phyloP scores from a whole-genome alignment of 169 alveolate genomes.

The Plasmodium falciparum region DNA sequence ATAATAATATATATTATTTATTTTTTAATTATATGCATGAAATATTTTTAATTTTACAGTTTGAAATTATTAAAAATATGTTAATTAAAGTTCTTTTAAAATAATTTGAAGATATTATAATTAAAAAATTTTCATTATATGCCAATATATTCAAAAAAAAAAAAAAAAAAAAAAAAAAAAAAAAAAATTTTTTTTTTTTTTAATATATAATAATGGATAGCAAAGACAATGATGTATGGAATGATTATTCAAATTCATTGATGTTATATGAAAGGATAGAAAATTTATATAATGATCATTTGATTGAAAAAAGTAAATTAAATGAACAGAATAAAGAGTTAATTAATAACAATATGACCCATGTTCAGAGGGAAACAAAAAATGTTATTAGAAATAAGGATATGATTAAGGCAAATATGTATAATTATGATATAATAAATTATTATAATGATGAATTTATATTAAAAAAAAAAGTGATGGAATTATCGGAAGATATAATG shows the following conservation, averaged over 20 bases:
- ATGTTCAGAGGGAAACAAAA: constrained; percentile 4
- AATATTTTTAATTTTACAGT: background rate
- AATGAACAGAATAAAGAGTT: constrained; percentile 18
- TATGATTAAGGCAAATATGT: constrained; percentile 57
- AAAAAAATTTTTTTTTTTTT: too few relatives aligned
- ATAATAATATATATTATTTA: too few relatives aligned
- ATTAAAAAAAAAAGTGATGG: constrained; percentile 58
- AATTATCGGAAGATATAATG: constrained; percentile 67
- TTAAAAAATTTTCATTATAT: background rate
- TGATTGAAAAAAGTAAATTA: constrained; percentile 16
- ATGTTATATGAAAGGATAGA: constrained; percentile 52
- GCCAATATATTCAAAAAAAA: background rate
- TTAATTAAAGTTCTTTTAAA: background rate
- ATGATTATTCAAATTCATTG: constrained; percentile 52
- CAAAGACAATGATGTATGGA: constrained; percentile 63
- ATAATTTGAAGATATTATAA: background rate
- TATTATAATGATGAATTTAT: constrained; percentile 66
- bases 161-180: too few relatives aligned
- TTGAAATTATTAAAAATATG: constrained; percentile 18
- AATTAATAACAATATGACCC: background rate
- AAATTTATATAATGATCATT: constrained; percentile 44
- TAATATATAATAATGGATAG: constrained; percentile 22
- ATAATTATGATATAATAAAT: constrained; percentile 65
- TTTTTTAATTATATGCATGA: too few relatives aligned
- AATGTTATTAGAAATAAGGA: constrained; percentile 1